Evolutionary conservation across 2,329 filamentous ascomycete genomes (phyloP).

Genomic region (Aureobasidium sp.): DNA sequence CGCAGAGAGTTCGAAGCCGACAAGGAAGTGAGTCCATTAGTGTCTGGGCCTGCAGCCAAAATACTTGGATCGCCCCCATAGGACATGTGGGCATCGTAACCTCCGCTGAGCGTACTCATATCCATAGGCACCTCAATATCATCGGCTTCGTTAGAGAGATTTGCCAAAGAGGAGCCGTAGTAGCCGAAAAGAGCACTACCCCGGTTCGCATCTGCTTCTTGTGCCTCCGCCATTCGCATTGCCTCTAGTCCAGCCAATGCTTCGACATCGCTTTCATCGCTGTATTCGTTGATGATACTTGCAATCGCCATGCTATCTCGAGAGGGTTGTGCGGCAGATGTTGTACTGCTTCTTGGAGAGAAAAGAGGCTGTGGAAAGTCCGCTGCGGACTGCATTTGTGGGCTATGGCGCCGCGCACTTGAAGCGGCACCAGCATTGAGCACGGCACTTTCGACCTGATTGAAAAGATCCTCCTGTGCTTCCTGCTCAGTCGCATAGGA

Average conservation of each 20-base stretch:
- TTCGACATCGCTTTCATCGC: conserved; percentile 81
- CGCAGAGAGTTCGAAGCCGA: conserved; percentile 41
- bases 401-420: conserved; percentile 21
- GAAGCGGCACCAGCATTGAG: conserved; percentile 28
- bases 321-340: conserved; percentile 42
- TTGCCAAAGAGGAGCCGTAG: conserved; percentile 22
- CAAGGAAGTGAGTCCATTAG: conserved; percentile 25
- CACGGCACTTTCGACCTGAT: conserved; percentile 49
- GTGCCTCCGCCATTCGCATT: conserved; percentile 74
- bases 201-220: conserved; percentile 55
- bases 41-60: conserved; percentile 30
- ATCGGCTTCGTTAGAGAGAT: conserved; percentile 49
- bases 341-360: conserved; percentile 19
- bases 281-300: conserved; percentile 30
- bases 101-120: conserved; percentile 66
- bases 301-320: conserved; percentile 2
- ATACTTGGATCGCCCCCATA: conserved; percentile 49
- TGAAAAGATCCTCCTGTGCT: conserved; percentile 51
- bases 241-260: conserved; percentile 77
- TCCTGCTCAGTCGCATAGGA: conserved; percentile 24
- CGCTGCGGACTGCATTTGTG: conserved; percentile 23
- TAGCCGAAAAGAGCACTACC: conserved; percentile 34
- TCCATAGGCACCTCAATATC: conserved; percentile 63
- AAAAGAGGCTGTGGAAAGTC: conserved; percentile 28
- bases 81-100: conserved; percentile 55